A percentile compares a stretch with the other conserved stretches of the same genome.
phyloP scores from a whole-genome alignment of 768 basidiomycete species.

The Mycena capillaripes region DNA sequence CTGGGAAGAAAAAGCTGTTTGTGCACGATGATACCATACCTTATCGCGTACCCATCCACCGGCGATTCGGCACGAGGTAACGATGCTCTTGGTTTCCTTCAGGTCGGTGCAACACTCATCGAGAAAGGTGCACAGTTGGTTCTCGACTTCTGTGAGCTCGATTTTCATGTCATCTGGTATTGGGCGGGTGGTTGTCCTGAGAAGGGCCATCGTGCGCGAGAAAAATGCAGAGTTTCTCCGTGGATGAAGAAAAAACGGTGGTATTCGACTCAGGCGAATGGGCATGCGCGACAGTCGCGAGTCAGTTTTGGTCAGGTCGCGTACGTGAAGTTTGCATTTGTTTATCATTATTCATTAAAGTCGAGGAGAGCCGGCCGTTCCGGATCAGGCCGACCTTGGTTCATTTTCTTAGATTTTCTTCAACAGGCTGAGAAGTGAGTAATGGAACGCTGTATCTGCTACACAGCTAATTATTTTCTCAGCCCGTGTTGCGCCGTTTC shows the following conservation, averaged over 20 bases:
- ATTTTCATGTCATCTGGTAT: constrained; percentile 55
- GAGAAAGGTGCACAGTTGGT: constrained; percentile 79
- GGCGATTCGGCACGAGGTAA: constrained; percentile 87
- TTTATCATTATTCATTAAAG: too few species aligned
- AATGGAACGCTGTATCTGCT: too few species aligned
- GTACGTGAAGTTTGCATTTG: background rate
- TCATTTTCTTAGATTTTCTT: too few species aligned
- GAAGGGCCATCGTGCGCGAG: constrained; percentile 20
- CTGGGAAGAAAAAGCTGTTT: constrained; percentile 30
- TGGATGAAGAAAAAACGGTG: constrained; percentile 1
- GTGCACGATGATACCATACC: constrained; percentile 61
- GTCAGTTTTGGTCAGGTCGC: background rate
- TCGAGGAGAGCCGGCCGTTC: too few species aligned
- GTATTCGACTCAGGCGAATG: constrained; percentile 8
- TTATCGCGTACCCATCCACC: constrained; percentile 99
- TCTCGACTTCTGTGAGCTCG: constrained; percentile 76
- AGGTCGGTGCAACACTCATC: constrained; percentile 80
- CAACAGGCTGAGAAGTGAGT: too few species aligned
- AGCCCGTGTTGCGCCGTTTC: too few species aligned
- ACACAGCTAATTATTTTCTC: too few species aligned
- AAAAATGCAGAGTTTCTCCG: background rate
- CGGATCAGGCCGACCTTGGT: too few species aligned
- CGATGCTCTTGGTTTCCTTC: constrained; percentile 63
- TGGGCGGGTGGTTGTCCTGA: constrained; percentile 10
- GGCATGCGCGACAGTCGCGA: constrained; percentile 5